Base-by-base conservation (phyloP, 805 yeast species). In the Kodamaea nitidulidarum region DNA sequence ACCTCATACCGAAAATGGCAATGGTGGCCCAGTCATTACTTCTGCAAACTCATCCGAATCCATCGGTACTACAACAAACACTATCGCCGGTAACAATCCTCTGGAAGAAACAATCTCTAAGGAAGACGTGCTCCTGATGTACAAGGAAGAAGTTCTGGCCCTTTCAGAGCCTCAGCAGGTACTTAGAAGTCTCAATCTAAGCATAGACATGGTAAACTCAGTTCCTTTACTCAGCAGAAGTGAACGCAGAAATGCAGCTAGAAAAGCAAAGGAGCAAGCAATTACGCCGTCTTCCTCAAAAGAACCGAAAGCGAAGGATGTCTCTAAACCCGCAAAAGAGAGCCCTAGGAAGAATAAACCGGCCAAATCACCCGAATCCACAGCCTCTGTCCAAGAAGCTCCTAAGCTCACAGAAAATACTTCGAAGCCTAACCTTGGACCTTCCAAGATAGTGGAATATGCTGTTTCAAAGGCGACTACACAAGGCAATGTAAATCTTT, bases 191-290 rank as follows among this genome's bases (percentile, higher is more conserved):
- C 15, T 44, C 39, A 46, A 42, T 21, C 42, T 56, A 11, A 47
- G 41, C 17, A 56, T 56, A 14, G 53, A 50, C 33, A 56, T 56
- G 61, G 55, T 51, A 4, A 52, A 50, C 35, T 42, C 49, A 8
- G 38, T 39, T 21, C 44, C 47, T 29, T 25, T 16, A 14, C 25
- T 38, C 26, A 31, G 35, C 10, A 15, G 43, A 7, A 22, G 25
- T 15, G 26, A 26, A 8, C 35, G 42, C 12, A 25, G 42, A 3
- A 36, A 44, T 9, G 45, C 51, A 3, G 47, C 46, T 10, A 38
- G 36, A 15, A 39, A 39, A 28, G 40, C 28, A 11, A n/a, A 7
- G 10, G 7, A 7, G 28, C 28, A 9, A 11, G 28, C 6, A n/a
- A 9, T n/a, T 7, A n/a, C 6, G 10, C n/a, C 6, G n/a, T n/a